These are phyloP conservation scores for Ophiognomonia clavigignenti-juglandacearum DNA, from an alignment of 2,329 filamentous ascomycete species.

Conservation along the genomic window DNA sequence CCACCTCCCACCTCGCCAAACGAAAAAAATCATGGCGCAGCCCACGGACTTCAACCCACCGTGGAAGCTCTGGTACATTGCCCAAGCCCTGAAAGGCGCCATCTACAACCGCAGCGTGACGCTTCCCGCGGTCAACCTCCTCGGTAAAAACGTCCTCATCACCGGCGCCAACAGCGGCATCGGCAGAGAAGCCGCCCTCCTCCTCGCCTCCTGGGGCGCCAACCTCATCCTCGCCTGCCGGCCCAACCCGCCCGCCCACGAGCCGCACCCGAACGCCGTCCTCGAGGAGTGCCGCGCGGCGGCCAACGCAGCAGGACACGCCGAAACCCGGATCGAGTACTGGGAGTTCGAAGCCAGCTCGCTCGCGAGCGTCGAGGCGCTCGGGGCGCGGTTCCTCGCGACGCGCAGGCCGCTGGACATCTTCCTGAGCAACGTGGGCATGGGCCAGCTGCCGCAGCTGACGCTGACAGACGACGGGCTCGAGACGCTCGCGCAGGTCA, in stretches of 20 bases:
- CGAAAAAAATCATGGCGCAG: background rate
- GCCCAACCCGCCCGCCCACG: background rate
- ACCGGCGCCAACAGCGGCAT: constrained; percentile 24
- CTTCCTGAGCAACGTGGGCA: background rate
- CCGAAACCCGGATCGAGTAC: background rate
- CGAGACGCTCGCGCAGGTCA: background rate
- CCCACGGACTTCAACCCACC: background rate
- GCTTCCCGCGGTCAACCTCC: constrained; percentile 17
- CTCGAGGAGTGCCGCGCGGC: background rate
- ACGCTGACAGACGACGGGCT: background rate
- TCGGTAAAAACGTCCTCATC: constrained; percentile 22
- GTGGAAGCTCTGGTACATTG: background rate
- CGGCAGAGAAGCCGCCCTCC: constrained; percentile 19
- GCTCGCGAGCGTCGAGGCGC: background rate
- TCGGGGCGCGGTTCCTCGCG: background rate
- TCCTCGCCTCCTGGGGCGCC: background rate
- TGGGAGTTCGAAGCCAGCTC: background rate
- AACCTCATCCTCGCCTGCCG: background rate
- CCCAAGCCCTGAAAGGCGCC: background rate
- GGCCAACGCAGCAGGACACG: background rate
- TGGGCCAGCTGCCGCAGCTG: background rate
- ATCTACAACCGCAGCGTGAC: constrained; percentile 5
- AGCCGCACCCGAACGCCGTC: background rate
- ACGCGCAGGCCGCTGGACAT: background rate
- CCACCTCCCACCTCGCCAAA: too few species aligned